These are phyloP conservation scores for Pseudisothecium myosuroides DNA, from an alignment of 225 moss, liverwort and hornwort species.

Conservation along the genomic window DNA sequence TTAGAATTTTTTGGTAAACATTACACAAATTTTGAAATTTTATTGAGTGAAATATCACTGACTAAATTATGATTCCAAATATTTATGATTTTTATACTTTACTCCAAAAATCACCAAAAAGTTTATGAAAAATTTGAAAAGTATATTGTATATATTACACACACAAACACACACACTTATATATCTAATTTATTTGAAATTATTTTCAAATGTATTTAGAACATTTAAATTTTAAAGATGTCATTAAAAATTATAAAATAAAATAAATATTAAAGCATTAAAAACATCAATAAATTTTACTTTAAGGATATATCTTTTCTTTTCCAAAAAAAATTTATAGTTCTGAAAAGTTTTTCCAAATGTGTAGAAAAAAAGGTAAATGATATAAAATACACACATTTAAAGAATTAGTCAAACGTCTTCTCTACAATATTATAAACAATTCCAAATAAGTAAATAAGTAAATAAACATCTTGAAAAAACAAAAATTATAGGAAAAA, in stretches of 20 bases:
- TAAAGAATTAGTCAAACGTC: not conserved
- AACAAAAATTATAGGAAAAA: not conserved
- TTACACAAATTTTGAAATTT: too few species aligned
- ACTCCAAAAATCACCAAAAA: not conserved
- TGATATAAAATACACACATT: not conserved
- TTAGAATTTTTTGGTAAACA: fast-evolving
- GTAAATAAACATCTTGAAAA: not conserved
- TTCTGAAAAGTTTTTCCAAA: not conserved
- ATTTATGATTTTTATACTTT: not conserved
- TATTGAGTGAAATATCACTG: not conserved
- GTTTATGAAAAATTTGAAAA: not conserved
- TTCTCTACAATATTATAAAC: not conserved
- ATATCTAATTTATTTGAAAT: not conserved
- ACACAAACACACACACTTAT: too few species aligned
- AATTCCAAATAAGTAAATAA: not conserved
- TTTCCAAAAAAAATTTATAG: not conserved
- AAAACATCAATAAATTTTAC: not conserved
- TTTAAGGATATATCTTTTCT: not conserved
- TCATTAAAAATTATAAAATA: too few species aligned
- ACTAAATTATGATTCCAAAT: not conserved
- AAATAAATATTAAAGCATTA: too few species aligned
- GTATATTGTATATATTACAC: not conserved
- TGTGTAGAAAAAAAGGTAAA: not conserved
- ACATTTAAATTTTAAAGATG: too few species aligned
- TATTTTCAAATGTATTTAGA: not conserved